Percentiles rank a stretch among this genome's conserved stretches.
Conservation (phyloP, 257 asterid species). For the Solanum infundibuliforme region DNA sequence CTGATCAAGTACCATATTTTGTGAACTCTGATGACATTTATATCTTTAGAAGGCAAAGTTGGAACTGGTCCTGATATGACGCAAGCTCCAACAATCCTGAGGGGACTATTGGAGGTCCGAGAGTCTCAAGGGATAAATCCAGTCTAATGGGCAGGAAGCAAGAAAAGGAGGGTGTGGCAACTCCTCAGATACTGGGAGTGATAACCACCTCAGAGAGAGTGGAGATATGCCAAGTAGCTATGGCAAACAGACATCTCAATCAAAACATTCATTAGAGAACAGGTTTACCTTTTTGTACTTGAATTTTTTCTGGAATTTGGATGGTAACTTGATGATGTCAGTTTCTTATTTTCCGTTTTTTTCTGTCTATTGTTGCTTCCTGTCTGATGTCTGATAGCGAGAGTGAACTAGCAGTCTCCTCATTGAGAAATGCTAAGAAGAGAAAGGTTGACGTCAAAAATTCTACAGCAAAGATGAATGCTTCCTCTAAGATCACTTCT, state of each 20-base stretch:
- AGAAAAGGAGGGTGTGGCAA: constrained; percentile 4
- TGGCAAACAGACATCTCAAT: constrained; percentile 12
- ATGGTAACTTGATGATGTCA: background rate
- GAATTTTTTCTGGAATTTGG: background rate
- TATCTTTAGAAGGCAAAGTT: background rate
- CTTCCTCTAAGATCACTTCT: constrained; percentile 55
- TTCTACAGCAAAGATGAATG: constrained; percentile 25
- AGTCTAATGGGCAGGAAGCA: constrained; percentile 29
- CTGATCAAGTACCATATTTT: background rate
- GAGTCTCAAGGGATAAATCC: background rate
- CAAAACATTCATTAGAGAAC: constrained; percentile 36
- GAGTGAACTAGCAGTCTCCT: constrained; percentile 28
- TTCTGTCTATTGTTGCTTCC: background rate
- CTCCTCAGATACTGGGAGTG: constrained; percentile 1
- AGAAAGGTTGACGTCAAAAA: constrained; percentile 33
- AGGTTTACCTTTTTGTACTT: constrained; percentile 30
- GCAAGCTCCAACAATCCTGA: background rate
- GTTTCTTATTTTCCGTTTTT: background rate
- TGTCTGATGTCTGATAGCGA: constrained; percentile 33
- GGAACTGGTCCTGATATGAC: background rate
- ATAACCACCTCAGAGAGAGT: constrained; percentile 13
- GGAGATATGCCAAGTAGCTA: constrained; percentile 22
- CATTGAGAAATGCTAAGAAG: constrained; percentile 36
- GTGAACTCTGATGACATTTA: background rate
- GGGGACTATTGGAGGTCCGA: background rate